Evolutionary conservation across 108 stramenopile species (phyloP).

Genomic region (Schizochytrium sp.): DNA sequence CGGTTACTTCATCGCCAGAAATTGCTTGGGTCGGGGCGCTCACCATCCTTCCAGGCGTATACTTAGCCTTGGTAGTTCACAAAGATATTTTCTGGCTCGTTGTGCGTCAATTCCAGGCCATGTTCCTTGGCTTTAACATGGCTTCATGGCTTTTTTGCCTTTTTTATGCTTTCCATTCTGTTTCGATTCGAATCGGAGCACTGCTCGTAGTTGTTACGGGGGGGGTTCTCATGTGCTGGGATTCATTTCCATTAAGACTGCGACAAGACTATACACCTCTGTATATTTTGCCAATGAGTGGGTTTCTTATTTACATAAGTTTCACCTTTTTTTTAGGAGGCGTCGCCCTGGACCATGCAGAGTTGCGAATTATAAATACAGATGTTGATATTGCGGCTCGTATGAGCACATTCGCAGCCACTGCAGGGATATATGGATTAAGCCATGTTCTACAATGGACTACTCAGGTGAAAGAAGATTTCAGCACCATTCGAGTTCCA

Average conservation of each 20-base stretch:
- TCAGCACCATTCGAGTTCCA: background rate
- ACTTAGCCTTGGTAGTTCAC: background rate
- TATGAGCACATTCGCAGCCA: background rate
- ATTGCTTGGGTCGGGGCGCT: background rate
- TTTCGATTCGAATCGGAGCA: background rate
- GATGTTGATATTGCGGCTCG: background rate
- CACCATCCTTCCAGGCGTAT: background rate
- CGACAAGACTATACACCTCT: background rate
- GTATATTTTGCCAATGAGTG: background rate
- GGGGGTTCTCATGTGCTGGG: conserved; percentile 16
- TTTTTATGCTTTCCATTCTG: background rate
- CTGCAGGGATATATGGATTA: background rate
- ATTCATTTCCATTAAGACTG: background rate
- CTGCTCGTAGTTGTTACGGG: background rate
- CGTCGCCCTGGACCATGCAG: background rate
- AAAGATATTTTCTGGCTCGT: background rate
- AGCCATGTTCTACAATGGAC: background rate
- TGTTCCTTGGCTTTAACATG: background rate
- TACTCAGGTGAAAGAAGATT: background rate
- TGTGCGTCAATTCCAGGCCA: background rate
- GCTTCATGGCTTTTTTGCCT: background rate
- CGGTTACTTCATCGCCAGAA: background rate
- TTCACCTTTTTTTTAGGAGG: background rate
- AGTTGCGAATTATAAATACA: background rate
- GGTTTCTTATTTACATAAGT: background rate